Percentiles rank a stretch among this genome's conserved stretches.
phyloP scores from a whole-genome alignment of 345 rosid genomes.

The Sonneratia alba region DNA sequence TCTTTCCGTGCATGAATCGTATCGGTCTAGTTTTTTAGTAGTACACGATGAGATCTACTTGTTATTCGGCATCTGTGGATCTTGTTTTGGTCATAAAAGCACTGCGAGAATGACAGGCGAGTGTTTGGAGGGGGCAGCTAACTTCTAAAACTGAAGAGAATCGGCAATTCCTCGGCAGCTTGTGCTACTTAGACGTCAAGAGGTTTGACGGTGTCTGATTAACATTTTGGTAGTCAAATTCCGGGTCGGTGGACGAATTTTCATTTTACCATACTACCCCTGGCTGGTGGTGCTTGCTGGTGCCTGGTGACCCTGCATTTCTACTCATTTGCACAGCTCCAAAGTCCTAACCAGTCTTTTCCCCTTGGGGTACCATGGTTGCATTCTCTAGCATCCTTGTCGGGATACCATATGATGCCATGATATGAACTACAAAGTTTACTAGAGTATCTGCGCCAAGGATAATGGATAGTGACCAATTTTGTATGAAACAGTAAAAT shows the following conservation, averaged over 20 bases:
- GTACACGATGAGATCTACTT: background rate
- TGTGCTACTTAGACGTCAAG: background rate
- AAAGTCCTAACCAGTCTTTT: no score
- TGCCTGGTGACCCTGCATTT: no score
- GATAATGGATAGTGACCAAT: no score
- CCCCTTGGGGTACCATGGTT: no score
- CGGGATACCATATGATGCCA: no score
- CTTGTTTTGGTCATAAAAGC: background rate
- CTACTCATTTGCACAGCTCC: no score
- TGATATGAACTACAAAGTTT: no score
- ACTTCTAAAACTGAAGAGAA: background rate
- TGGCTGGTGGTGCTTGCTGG: background rate
- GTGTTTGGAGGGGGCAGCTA: background rate
- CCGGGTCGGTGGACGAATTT: background rate
- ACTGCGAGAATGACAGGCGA: background rate
- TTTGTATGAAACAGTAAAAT: no score
- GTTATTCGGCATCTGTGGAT: background rate
- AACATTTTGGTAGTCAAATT: background rate
- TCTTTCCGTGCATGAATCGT: no score
- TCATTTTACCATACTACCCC: background rate
- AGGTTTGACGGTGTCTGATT: background rate
- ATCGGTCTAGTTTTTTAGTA: no score
- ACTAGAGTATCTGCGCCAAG: no score
- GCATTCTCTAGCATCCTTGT: no score
- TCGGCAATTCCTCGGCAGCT: slow-evolving; percentile 1